Conservation (phyloP, 441 rosid species). For the Croton laevigatus region DNA sequence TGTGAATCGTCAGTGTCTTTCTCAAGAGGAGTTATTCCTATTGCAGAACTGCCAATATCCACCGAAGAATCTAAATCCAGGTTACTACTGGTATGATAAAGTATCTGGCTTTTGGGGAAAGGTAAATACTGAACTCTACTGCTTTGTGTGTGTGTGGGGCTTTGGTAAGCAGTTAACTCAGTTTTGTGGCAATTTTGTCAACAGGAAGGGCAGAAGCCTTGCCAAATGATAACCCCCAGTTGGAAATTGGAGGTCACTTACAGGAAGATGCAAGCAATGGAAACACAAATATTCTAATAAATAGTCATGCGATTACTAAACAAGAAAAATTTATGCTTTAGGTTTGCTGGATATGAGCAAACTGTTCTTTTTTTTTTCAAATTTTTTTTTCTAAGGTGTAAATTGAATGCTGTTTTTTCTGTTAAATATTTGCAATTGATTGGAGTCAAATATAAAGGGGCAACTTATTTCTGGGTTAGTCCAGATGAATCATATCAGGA, state of each 20-base stretch:
- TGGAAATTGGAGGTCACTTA: conserved; percentile 61
- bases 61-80: conserved; percentile 80
- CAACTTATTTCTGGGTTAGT: conserved; percentile 79
- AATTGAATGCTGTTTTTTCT: conserved; percentile 16
- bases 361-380: neutral
- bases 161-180: conserved; percentile 21
- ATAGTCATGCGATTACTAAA: conserved; percentile 76
- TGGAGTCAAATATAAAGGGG: conserved; percentile 81
- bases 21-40: conserved; percentile 47
- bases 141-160: conserved; percentile 6
- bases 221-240: conserved; percentile 65
- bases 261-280: conserved; percentile 71
- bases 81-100: conserved; percentile 93
- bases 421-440: conserved; percentile 46
- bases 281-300: conserved; percentile 65
- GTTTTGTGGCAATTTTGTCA: conserved; percentile 25
- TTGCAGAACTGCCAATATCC: conserved; percentile 72
- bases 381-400: neutral
- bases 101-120: conserved; percentile 97
- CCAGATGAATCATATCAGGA: conserved; percentile 84
- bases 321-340: conserved; percentile 69
- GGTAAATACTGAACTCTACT: conserved; percentile 41
- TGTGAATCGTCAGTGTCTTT: conserved; percentile 57
- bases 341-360: conserved; percentile 40
- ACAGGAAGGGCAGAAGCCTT: conserved; percentile 90